Percentiles rank a stretch among this genome's conserved stretches.
phyloP scores from a whole-genome alignment of 305 asterid genomes.

The Plantago rigida region DNA sequence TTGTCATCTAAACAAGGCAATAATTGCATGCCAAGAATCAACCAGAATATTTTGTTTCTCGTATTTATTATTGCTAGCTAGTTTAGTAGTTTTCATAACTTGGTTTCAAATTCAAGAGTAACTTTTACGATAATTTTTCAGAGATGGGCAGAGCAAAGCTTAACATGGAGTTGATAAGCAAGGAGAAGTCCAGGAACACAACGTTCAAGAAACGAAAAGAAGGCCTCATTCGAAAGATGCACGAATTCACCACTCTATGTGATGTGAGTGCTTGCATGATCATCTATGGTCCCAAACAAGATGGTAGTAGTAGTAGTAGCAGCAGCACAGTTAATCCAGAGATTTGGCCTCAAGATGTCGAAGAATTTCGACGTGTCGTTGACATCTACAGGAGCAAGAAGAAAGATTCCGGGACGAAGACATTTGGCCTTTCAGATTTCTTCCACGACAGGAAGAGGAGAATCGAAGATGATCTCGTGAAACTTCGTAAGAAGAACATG shows the following conservation, averaged over 20 bases:
- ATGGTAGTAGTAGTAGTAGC: not conserved
- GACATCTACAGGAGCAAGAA: slow-evolving; percentile 33
- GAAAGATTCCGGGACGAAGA: slow-evolving; percentile 33
- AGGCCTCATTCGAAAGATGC: slow-evolving; percentile 37
- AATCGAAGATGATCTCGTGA: slow-evolving; percentile 44
- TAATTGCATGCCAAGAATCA: too few relatives aligned
- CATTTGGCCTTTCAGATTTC: slow-evolving; percentile 39
- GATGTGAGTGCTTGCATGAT: slow-evolving; percentile 46
- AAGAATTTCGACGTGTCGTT: slow-evolving; percentile 31
- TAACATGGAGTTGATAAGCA: slow-evolving; percentile 41
- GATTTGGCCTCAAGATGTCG: slow-evolving; percentile 46
- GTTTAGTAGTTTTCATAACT: too few relatives aligned
- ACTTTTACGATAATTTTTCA: not conserved
- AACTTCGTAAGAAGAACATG: slow-evolving; percentile 35
- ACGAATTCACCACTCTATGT: slow-evolving; percentile 45
- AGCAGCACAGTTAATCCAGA: not conserved
- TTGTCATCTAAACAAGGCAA: too few relatives aligned
- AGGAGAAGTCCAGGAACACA: slow-evolving; percentile 32
- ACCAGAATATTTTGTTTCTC: too few relatives aligned
- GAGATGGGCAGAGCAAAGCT: slow-evolving; percentile 46
- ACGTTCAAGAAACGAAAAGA: slow-evolving; percentile 50
- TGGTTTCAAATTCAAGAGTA: too few relatives aligned
- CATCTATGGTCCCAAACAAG: slow-evolving; percentile 23
- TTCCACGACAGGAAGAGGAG: slow-evolving; percentile 35
- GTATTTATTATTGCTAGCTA: too few relatives aligned